Conservation (phyloP, 176 grass and related monocot genomes). For the Paspalum notatum region DNA sequence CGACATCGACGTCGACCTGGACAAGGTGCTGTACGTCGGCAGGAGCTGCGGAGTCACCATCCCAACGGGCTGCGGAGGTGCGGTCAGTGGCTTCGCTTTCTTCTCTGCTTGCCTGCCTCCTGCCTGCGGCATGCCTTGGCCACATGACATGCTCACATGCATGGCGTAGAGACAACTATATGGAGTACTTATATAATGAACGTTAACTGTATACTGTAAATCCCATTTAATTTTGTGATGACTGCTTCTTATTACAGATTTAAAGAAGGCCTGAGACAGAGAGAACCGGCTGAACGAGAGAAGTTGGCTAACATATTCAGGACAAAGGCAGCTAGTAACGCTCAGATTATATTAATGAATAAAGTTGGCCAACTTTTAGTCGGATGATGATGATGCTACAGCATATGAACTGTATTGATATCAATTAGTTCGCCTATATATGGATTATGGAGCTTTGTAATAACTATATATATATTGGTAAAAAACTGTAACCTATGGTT, state of each 20-base stretch:
- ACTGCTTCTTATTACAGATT: conserved; percentile 4
- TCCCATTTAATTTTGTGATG: not conserved
- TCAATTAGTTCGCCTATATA: not conserved
- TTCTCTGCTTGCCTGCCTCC: too few relatives aligned
- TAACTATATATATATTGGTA: too few relatives aligned
- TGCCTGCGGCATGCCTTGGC: too few relatives aligned
- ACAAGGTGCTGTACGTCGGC: conserved; percentile 19
- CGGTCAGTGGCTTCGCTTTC: conserved; percentile 17
- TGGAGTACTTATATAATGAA: too few relatives aligned
- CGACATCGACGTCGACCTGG: not conserved
- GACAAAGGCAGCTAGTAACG: not conserved
- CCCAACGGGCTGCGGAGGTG: conserved; percentile 16
- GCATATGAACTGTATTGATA: not conserved
- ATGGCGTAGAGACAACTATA: too few relatives aligned
- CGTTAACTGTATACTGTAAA: not conserved
- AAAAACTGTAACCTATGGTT: too few relatives aligned
- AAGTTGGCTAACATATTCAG: conserved; percentile 3
- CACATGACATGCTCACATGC: too few relatives aligned
- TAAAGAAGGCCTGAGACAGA: not conserved
- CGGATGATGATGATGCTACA: not conserved
- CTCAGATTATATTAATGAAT: not conserved
- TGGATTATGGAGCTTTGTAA: too few relatives aligned
- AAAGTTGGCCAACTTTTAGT: conserved; percentile 20
- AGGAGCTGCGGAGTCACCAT: conserved; percentile 30
- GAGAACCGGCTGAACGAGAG: not conserved